Conservation (phyloP, 306 rosid genomes). For the Begonia masoniana region DNA sequence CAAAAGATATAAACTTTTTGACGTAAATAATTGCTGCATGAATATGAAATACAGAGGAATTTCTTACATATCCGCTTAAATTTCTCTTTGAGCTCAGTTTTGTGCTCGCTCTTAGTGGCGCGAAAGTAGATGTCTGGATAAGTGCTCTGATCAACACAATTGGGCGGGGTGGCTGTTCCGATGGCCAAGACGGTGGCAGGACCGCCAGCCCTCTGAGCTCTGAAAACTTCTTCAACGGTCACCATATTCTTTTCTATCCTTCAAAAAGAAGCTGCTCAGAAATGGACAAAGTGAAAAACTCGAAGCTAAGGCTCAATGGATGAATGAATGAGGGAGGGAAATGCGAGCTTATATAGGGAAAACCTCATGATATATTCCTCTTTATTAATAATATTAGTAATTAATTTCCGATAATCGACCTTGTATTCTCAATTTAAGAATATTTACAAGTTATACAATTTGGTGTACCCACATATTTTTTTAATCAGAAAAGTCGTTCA, state of each 20-base stretch:
- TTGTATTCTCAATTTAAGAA: too few species aligned
- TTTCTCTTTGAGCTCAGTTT: slow-evolving; percentile 20
- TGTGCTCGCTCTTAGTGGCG: slow-evolving; percentile 19
- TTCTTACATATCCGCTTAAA: slow-evolving; percentile 20
- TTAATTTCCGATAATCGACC: too few species aligned
- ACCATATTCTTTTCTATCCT: slow-evolving; percentile 4
- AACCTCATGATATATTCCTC: too few species aligned
- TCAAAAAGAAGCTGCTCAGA: background rate
- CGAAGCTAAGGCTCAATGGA: background rate
- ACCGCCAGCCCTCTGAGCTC: slow-evolving; percentile 15
- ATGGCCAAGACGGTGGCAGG: slow-evolving; percentile 18
- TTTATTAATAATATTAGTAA: too few species aligned
- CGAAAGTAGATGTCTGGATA: slow-evolving; percentile 24
- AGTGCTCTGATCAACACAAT: slow-evolving; percentile 2
- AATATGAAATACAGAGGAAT: background rate
- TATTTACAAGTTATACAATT: too few species aligned
- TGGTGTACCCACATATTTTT: too few species aligned
- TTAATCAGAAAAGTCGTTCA: too few species aligned
- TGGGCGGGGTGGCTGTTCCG: too few species aligned
- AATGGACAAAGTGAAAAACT: background rate
- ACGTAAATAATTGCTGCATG: too few species aligned
- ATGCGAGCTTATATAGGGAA: background rate
- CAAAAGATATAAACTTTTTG: too few species aligned
- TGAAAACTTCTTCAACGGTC: slow-evolving; percentile 13
- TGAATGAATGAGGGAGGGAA: background rate